A percentile compares a stretch with the other conserved stretches of the same genome.
Evolutionary conservation across 495 filamentous ascomycete genomes (phyloP).

Genomic region (Xylona heveae): DNA sequence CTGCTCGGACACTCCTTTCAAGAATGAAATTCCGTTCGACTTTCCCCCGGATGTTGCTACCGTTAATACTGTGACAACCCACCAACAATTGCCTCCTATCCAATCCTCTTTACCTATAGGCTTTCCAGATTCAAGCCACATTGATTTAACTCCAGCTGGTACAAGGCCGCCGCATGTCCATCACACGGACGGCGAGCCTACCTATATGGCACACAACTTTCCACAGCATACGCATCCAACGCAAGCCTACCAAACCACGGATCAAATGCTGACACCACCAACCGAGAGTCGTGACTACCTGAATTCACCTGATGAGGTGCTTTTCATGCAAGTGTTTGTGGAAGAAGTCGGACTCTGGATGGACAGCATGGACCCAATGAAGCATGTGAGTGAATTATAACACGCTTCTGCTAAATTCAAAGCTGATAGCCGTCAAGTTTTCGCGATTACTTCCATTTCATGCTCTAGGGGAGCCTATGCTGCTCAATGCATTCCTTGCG

Average conservation of each 20-base stretch:
- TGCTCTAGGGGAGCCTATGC: conserved; percentile 64
- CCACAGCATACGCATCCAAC: conserved; percentile 4
- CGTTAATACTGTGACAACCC: conserved; percentile 12
- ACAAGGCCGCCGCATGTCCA: conserved; percentile 12
- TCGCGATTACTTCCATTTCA: conserved; percentile 62
- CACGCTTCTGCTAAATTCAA: background rate
- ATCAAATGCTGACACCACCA: conserved; percentile 26
- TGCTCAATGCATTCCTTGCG: conserved; percentile 78
- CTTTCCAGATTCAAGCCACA: conserved; percentile 13
- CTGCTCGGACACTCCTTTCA: conserved; percentile 14
- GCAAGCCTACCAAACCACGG: conserved; percentile 15
- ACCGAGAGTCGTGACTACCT: conserved; percentile 31
- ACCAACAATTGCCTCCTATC: conserved; percentile 20
- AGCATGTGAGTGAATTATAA: conserved; percentile 38
- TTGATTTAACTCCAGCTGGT: conserved; percentile 10
- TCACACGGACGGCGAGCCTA: conserved; percentile 11
- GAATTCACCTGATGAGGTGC: conserved; percentile 49
- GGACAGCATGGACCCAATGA: conserved; percentile 72
- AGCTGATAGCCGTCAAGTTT: conserved; percentile 29
- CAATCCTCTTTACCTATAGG: conserved; percentile 17
- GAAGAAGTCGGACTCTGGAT: conserved; percentile 88
- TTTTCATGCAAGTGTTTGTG: conserved; percentile 77
- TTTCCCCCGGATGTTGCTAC: conserved; percentile 14
- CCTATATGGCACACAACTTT: background rate
- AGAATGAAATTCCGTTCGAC: conserved; percentile 19